phyloP scores from a whole-genome alignment of 1,139 yeast genomes.

The Nakaseomyces uthaithaninus region DNA sequence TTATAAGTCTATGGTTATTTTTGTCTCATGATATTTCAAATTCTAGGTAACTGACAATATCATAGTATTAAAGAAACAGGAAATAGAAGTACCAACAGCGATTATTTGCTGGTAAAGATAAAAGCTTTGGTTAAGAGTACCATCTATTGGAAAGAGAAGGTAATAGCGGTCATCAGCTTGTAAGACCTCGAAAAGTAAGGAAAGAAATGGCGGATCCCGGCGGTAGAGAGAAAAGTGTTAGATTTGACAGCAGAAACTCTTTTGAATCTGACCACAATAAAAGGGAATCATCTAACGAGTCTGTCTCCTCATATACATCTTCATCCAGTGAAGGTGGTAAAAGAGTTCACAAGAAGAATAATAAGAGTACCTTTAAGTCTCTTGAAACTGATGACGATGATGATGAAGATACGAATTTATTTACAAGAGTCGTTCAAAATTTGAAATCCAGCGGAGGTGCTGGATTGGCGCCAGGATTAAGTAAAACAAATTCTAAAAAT shows the following conservation, averaged over 20 bases:
- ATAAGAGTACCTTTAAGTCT: conserved; percentile 15
- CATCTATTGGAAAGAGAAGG: too few species aligned
- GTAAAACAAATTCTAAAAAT: conserved; percentile 9
- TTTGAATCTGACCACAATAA: conserved; percentile 3
- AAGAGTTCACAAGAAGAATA: conserved; percentile 12
- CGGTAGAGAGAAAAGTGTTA: conserved; percentile 11
- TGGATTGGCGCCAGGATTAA: conserved; percentile 31
- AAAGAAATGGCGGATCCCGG: conserved; percentile 4
- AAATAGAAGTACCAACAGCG: too few species aligned
- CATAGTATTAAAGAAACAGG: too few species aligned
- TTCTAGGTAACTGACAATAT: too few species aligned
- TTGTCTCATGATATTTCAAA: too few species aligned
- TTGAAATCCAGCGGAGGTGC: conserved; percentile 22
- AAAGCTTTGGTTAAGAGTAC: too few species aligned
- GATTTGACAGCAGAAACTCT: conserved; percentile 10
- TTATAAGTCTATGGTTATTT: too few species aligned
- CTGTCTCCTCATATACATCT: conserved; percentile 3
- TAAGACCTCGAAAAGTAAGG: too few species aligned
- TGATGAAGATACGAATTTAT: conserved; percentile 19
- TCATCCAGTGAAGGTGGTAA: conserved; percentile 15
- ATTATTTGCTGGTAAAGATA: too few species aligned
- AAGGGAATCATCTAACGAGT: conserved; percentile 2
- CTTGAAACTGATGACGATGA: conserved; percentile 17
- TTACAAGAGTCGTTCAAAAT: conserved; percentile 25
- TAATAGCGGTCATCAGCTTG: too few species aligned